Evolutionary conservation across 352 stramenopile species (phyloP), one percentile per base, ranked within the genome.

Genomic region (Globisporangium lucens): DNA sequence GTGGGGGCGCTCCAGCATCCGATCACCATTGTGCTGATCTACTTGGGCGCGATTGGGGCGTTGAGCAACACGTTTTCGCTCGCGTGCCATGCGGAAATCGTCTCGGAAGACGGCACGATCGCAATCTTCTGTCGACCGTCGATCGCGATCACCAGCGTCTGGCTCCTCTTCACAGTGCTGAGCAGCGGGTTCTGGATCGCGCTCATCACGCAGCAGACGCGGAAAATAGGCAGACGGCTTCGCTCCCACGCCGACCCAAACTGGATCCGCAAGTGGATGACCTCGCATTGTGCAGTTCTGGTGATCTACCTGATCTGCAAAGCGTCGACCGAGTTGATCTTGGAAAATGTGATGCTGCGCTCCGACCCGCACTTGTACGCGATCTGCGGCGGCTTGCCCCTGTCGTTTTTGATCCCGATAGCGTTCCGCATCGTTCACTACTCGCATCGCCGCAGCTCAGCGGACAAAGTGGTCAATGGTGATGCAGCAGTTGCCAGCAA

Each of bases 11-110:
- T 83, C 12, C 66, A 77, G 27, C 74, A 74, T 15, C 69, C 74
- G 5, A 68, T 60, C 0, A 79, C 71, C 0, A 74, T 83, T 64
- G 71, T 77, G 3, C 30, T 83, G 51, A 46, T 83, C 9, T 83
- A 83, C 56, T 67, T 83, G 1, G 76, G 76, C 2, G 71, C 73
- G 1, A 61, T 83, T 20, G 76, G 76, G 1, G 73, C 74, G 35
- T 59, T 80, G 1, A 83, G 76, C 68, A 83, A 83, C 51, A 77
- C 80, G 29, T 83, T 83, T 56, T 78, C 76, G 22, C 67, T 80
- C 2, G 65, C 63, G 3, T 83, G 76, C 43, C 69, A 71, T 0
- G 76, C 73, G 1, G 65, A 78, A 30, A 61, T 80, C 0, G 75
- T 66, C 1, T 68, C 63, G 6, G 62, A 63, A 5, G 68, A 68